Percentiles rank a stretch among this genome's conserved stretches.
Evolutionary conservation across 371 early-diverging fungal genomes (phyloP).

Genomic region (Mortierella sp.): DNA sequence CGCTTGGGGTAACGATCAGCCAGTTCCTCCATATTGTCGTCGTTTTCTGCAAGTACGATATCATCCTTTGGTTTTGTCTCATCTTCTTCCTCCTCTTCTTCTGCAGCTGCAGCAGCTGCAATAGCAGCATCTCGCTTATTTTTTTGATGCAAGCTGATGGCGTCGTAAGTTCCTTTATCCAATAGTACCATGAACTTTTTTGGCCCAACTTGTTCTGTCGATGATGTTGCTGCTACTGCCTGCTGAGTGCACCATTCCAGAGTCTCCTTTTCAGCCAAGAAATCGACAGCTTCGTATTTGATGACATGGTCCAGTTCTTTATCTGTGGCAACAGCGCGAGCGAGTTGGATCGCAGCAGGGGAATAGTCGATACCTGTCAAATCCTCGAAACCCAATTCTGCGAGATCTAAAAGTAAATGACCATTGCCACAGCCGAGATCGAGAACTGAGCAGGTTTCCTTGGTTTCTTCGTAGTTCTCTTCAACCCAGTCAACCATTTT

Average conservation of each 20-base stretch:
- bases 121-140: conserved; percentile 54
- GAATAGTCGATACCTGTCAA: conserved; percentile 92
- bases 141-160: conserved; percentile 81
- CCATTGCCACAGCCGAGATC: conserved; percentile 97
- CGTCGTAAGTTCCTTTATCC: conserved; percentile 96
- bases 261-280: conserved; percentile 64
- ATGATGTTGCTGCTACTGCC: not conserved
- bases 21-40: conserved; percentile 47
- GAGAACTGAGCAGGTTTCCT: conserved; percentile 66
- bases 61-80: conserved; percentile 9
- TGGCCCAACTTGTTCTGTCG: conserved; percentile 5
- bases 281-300: conserved; percentile 71
- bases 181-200: conserved; percentile 75
- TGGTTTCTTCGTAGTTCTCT: conserved; percentile 58
- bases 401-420: conserved; percentile 84
- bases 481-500: conserved; percentile 89
- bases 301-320: conserved; percentile 60
- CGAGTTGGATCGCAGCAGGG: conserved; percentile 77
- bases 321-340: conserved; percentile 66
- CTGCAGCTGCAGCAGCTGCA: conserved; percentile 60
- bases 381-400: conserved; percentile 74
- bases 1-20: conserved; percentile 53
- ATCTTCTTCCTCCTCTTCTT: conserved; percentile 32
- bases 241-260: conserved; percentile 56
- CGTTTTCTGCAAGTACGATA: conserved; percentile 43